Base-by-base conservation (phyloP, 2,329 filamentous ascomycete species). In the Aspergillus udagawae region DNA sequence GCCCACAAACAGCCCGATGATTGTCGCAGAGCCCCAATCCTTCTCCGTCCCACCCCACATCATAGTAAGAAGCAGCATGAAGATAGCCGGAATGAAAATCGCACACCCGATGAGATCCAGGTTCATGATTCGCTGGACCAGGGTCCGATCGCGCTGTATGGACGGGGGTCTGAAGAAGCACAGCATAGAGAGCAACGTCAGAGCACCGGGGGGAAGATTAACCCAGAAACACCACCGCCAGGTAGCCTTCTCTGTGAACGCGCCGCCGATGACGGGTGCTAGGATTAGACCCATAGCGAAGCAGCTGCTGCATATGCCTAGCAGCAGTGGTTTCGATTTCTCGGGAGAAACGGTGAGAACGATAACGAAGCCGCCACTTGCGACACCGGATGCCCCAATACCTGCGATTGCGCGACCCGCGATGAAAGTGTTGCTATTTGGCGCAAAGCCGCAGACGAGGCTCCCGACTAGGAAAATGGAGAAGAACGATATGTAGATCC, bases 41-140 rank as follows among this genome's bases (percentile, higher is more conserved):
- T 23, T 23, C 23, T 23, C 2, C 23, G 23, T 23, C 23, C 23
- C 23, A 23, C 23, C 23, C 23, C 23, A 23, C 23, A 23, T 23
- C 23, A 23, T 23, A 23, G 23, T 3, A 23, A 23, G 23, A 23
- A 23, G 23, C 6, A 67, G 28, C 64, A 65, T 67, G 9, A 68
- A 49, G 23, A 60, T 58, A 17, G 63, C 53, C 3, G 64, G 63
- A 3, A 63, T 58, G 42, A 69, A 68, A 9, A 68, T 29, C 9
- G 32, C 49, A 53, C 62, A 65, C 9, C 67, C 67, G 12, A 63
- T 54, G 6, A 66, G 53, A 59, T 69, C 67, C 17, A 69, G 56
- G 21, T 59, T 51, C 21, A 54, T 60, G 9, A 67, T 45, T 38
- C 48, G 32, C 17, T 52, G 47, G 25, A 48, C 9, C 25, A 41